phyloP scores from a whole-genome alignment of 2,329 filamentous ascomycete species.

The Pyrenochaeta sp. region DNA sequence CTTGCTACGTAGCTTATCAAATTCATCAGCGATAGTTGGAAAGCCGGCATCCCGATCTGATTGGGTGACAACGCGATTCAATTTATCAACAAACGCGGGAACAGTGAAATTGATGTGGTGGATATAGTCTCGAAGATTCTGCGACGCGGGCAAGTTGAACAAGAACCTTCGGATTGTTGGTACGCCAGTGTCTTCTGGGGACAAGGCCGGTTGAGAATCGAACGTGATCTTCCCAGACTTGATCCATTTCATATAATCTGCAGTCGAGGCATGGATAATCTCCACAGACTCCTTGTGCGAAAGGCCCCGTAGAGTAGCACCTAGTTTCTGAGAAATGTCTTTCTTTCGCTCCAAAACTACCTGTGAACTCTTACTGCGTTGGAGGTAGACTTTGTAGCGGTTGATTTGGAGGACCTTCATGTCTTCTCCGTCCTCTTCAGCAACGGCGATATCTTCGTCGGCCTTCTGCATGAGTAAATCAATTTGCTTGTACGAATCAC shows the following conservation, averaged over 20 bases:
- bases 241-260: constrained; percentile 31
- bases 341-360: constrained; percentile 15
- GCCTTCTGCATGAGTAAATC: background rate
- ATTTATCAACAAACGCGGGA: constrained; percentile 21
- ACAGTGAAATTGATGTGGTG: constrained; percentile 12
- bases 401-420: background rate
- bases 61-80: constrained; percentile 11
- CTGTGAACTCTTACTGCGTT: constrained; percentile 7
- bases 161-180: constrained; percentile 22
- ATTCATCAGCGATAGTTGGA: constrained; percentile 18
- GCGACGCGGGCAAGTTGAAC: constrained; percentile 16
- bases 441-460: background rate
- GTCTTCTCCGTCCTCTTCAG: background rate
- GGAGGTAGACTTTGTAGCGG: constrained; percentile 22
- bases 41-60: constrained; percentile 23
- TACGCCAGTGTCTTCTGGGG: constrained; percentile 21
- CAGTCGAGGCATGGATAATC: constrained; percentile 22
- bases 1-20: constrained; percentile 5
- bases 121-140: constrained; percentile 22
- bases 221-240: constrained; percentile 17
- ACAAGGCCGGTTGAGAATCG: constrained; percentile 15
- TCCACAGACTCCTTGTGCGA: constrained; percentile 1
- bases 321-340: constrained; percentile 17
- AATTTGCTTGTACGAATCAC: constrained; percentile 1
- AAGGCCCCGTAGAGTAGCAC: constrained; percentile 9